Conservation (phyloP, 305 asterid species). For the Lippia alba region DNA sequence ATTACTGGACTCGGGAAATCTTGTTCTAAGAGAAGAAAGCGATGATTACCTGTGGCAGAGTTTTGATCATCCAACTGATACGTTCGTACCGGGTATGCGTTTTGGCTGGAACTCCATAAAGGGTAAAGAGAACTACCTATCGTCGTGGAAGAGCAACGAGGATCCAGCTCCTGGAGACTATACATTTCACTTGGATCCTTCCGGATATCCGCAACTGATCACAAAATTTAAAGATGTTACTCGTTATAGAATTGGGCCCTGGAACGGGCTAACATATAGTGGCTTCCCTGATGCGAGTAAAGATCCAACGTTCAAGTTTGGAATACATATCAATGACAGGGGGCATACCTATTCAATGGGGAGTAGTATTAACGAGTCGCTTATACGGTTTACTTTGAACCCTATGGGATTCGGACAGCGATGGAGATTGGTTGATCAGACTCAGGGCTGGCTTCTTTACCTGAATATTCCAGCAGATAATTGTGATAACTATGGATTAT, state of each 20-base stretch:
- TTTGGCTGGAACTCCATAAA: neutral
- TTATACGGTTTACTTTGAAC: slow-evolving; percentile 27
- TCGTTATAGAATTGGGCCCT: neutral
- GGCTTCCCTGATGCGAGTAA: neutral
- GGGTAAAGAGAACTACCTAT: slow-evolving; percentile 1
- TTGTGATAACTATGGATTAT: slow-evolving; percentile 18
- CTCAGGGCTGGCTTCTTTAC: slow-evolving; percentile 31
- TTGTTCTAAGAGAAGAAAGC: neutral
- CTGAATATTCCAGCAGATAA: slow-evolving; percentile 23
- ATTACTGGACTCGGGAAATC: slow-evolving; percentile 7
- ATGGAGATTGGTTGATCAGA: slow-evolving; percentile 34
- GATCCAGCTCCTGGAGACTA: neutral
- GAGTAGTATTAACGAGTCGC: neutral
- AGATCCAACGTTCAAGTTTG: no score
- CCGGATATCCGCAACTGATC: neutral
- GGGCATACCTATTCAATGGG: no score
- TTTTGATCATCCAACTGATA: neutral
- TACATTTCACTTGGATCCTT: neutral
- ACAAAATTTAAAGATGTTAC: neutral
- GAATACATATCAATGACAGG: no score
- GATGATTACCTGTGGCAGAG: slow-evolving; percentile 5
- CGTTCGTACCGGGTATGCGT: neutral
- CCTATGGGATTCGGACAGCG: slow-evolving; percentile 30
- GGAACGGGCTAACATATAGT: neutral
- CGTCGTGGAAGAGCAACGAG: slow-evolving; percentile 4